A percentile compares a stretch with the other conserved stretches of the same genome.
Evolutionary conservation across 345 rosid genomes (phyloP).

Genomic region (Gossypium herbaceum): DNA sequence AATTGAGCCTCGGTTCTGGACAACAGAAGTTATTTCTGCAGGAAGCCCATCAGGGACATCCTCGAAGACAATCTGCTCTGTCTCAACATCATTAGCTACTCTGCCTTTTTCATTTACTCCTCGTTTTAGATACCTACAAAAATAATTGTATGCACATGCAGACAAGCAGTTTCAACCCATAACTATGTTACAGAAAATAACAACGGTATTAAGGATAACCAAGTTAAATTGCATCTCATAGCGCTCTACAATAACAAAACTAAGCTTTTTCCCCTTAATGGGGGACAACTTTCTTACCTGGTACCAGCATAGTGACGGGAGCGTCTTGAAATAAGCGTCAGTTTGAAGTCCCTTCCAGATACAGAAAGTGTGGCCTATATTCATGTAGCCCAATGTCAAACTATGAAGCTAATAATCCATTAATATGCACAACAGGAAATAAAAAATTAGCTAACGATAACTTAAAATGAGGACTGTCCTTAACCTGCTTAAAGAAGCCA

Average conservation of each 20-base stretch:
- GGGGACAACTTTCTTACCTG: conserved; percentile 46
- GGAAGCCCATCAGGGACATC: conserved; percentile 71
- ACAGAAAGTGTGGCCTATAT: conserved; percentile 63
- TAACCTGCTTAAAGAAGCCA: conserved; percentile 97
- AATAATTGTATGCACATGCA: conserved; percentile 13
- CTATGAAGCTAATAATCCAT: background rate
- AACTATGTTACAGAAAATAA: background rate
- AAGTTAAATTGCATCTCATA: conserved; percentile 8
- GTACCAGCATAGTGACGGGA: conserved; percentile 98
- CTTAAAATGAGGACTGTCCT: conserved; percentile 21
- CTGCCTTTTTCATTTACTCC: conserved; percentile 94
- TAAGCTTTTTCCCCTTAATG: background rate
- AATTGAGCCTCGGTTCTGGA: conserved; percentile 98
- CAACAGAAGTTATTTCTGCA: conserved; percentile 75
- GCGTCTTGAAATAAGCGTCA: conserved; percentile 94
- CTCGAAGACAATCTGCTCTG: conserved; percentile 91
- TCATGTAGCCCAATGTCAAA: conserved; percentile 26
- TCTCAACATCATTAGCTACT: conserved; percentile 99
- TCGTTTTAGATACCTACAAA: conserved; percentile 82
- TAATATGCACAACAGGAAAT: conserved; percentile 3
- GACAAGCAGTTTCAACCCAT: background rate
- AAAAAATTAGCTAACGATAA: background rate
- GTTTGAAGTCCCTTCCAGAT: conserved; percentile 70
- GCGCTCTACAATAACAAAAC: background rate
- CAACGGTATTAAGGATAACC: background rate